Evolutionary conservation across 768 basidiomycete species (phyloP), one percentile per base, ranked within the genome.

Genomic region (Podaxis sp.): DNA sequence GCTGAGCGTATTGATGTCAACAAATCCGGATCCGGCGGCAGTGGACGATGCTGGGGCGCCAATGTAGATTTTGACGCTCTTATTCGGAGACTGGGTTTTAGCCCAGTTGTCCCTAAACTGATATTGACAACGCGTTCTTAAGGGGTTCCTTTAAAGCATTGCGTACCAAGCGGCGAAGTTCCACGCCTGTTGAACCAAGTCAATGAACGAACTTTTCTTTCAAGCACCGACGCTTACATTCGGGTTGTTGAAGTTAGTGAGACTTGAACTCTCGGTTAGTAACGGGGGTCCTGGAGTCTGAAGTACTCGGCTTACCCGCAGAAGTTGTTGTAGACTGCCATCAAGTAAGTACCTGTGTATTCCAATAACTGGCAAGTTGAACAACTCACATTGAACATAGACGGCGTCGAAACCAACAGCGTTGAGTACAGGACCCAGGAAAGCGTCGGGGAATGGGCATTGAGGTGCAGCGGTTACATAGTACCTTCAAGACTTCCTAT

Each of bases 371-470:
- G n/a, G 11, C 6, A 24, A 55, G 24, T 15, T 15, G 6, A 7
- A n/a, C 4, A 24, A 57, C 59, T 62, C 57, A 66, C 66, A 65
- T 71, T 87, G 87, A 43, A 88, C 86, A 68, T 87, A 87, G 59
- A 89, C 74, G 1, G 84, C 85, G 72, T 89, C 87, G 64, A 88
- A 89, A 0, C 76, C 77, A 22, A 83, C 87, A n/a, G 78, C 74
- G 66, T 86, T 79, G 61, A 89, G 74, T 54, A 82, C 79, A 11
- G 76, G 67, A 9, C 83, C 82, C 5, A 88, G 68, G 67, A 78
- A 77, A 3, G 81, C 82, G 69, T 88, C 87, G 0, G 87, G 86
- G 76, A 81, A 89, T 4, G 82, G 82, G 65, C 85, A 87, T 66
- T 74, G 85, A 49, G 80, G 83, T 0, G 82, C 82, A 25, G 75